Conservation (phyloP, 208 protist genomes). For the Trypanosoma lewisi region DNA sequence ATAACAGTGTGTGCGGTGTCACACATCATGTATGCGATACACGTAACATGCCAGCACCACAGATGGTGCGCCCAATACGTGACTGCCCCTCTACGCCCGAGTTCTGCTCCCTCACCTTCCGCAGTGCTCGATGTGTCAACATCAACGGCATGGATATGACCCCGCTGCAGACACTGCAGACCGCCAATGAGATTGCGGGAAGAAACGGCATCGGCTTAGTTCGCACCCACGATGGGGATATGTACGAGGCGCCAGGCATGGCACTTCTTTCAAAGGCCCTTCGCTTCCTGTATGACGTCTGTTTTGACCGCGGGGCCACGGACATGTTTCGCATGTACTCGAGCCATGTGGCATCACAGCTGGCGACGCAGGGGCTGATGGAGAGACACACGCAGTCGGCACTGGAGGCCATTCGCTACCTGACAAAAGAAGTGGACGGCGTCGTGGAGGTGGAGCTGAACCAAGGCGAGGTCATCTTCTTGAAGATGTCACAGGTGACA, state of each 20-base stretch:
- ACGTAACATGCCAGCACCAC: conserved; percentile 45
- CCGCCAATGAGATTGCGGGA: conserved; percentile 87
- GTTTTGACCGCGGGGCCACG: conserved; percentile 67
- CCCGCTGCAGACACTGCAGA: conserved; percentile 75
- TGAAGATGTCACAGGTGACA: conserved; percentile 76
- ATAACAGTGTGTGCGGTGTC: conserved; percentile 87
- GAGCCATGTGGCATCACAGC: conserved; percentile 65
- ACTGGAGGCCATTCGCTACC: conserved; percentile 76
- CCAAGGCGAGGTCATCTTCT: conserved; percentile 86
- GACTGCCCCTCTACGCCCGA: conserved; percentile 72
- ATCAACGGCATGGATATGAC: conserved; percentile 85
- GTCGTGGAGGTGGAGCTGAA: conserved; percentile 88
- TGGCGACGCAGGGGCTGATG: conserved; percentile 58
- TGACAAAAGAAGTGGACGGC: conserved; percentile 65
- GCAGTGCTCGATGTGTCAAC: conserved; percentile 61
- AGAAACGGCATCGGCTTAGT: conserved; percentile 84
- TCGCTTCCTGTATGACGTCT: conserved; percentile 84
- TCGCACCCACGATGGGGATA: conserved; percentile 75
- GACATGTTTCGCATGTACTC: conserved; percentile 84
- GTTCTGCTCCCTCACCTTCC: conserved; percentile 83
- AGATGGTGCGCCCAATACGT: conserved; percentile 53
- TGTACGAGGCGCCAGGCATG: conserved; percentile 93
- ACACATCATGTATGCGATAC: conserved; percentile 76
- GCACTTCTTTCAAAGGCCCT: conserved; percentile 68
- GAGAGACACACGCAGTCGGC: conserved; percentile 88